These are phyloP conservation scores for Rutstroemia sp. DNA, from an alignment of 2,329 filamentous ascomycete species.

Conservation along the genomic window DNA sequence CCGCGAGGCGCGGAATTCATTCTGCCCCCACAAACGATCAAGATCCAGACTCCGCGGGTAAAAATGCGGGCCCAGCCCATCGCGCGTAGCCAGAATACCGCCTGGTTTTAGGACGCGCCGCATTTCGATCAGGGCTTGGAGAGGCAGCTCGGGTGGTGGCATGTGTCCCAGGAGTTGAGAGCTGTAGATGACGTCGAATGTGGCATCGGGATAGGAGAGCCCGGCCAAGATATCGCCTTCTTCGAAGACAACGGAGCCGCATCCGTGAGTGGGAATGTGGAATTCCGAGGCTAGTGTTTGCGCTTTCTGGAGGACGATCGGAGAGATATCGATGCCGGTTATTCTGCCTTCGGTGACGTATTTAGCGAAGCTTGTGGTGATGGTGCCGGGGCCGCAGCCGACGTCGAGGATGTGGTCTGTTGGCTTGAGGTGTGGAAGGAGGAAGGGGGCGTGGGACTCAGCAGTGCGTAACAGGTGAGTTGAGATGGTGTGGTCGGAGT, in stretches of 20 bases:
- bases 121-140: slow-evolving; percentile 45
- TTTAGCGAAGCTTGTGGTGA: slow-evolving; percentile 36
- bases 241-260: slow-evolving; percentile 22
- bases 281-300: slow-evolving; percentile 8
- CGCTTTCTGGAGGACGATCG: slow-evolving; percentile 11
- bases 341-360: slow-evolving; percentile 34
- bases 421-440: slow-evolving; percentile 34
- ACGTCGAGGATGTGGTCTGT: slow-evolving; percentile 35
- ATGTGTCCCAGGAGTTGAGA: slow-evolving; percentile 53
- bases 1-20: slow-evolving; percentile 18
- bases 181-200: slow-evolving; percentile 51
- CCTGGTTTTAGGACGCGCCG: slow-evolving; percentile 43
- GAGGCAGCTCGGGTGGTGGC: slow-evolving; percentile 33
- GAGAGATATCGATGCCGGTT: slow-evolving; percentile 32
- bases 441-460: slow-evolving; percentile 13
- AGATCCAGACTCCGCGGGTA: slow-evolving; percentile 28
- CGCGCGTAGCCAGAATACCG: slow-evolving; percentile 44
- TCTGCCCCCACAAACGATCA: slow-evolving; percentile 27
- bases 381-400: slow-evolving; percentile 43
- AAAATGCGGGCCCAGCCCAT: slow-evolving; percentile 31
- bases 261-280: slow-evolving; percentile 6
- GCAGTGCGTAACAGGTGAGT: slow-evolving; percentile 13
- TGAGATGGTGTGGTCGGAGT: slow-evolving; percentile 14
- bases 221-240: slow-evolving; percentile 18
- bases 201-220: slow-evolving; percentile 35